Evolutionary conservation across 768 basidiomycete genomes (phyloP), one percentile per base, ranked within the genome.

Genomic region (Boletellus ananiceps): DNA sequence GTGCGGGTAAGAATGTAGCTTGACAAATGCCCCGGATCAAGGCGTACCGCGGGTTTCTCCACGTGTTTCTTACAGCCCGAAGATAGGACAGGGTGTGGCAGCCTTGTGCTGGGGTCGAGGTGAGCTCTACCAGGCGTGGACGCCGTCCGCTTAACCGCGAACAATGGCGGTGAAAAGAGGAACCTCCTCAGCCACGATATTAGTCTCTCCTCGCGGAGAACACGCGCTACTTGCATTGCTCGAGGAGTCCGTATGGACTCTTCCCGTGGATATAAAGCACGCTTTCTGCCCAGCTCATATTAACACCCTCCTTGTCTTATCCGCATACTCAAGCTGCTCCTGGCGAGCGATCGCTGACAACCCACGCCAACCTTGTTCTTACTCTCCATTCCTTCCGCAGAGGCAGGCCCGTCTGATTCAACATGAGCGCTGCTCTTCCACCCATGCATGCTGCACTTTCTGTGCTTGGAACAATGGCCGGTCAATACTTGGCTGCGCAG

Each of bases 281-380:
- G 49, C 46, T 33, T 37, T 39, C 41, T 38, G 40, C 46, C 37
- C 49, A 34, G 36, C 27, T 32, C 21, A 48, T 44, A 49, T 43
- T 45, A 53, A 68, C 63, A 76, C 73, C 67, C 75, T 76, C 52
- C 77, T 76, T 56, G 62, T 66, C 79, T 62, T 74, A 59, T 68
- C 63, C 66, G 39, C 59, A 49, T 8, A 48, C 43, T 58, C 41
- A 13, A 60, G 31, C 44, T 39, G 57, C 62, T 69, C 66, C 68
- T 52, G 66, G 66, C 51, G 66, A 69, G 61, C 54, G 43, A 58
- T 45, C 46, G 9, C 35, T 50, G 35, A 56, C 50, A 23, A 43
- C 39, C 35, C 41, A 25, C 39, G 8, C 21, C 27, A 33, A 46
- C 50, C 51, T 48, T 35, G 11, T 43, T 38, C 50, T 50, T 51